Percentiles rank a stretch among this genome's conserved stretches.
Evolutionary conservation across 2,329 filamentous ascomycete species (phyloP).

Genomic region (Pseudogymnoascus sp.): DNA sequence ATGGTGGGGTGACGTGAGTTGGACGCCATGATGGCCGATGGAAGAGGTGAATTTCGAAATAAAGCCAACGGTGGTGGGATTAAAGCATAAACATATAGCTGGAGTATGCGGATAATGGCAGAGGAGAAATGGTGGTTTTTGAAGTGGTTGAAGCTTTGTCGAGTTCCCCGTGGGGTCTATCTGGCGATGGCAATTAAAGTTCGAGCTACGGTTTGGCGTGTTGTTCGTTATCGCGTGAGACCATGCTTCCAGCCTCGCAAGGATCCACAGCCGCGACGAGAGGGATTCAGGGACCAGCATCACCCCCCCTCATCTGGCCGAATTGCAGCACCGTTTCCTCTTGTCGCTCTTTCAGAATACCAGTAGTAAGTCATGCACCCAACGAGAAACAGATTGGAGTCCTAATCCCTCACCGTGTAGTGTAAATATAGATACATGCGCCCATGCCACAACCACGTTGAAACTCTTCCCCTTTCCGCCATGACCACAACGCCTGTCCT

Average conservation of each 20-base stretch:
- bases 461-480: not conserved
- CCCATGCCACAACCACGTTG: not conserved
- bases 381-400: not conserved
- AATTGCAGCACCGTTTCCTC: not conserved
- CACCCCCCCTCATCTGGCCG: not conserved
- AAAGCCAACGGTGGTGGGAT: not conserved
- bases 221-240: not conserved
- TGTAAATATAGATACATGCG: not conserved
- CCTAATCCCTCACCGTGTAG: not conserved
- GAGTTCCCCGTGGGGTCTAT: not conserved
- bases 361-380: conserved; percentile 1
- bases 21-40: conserved; percentile 12
- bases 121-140: not conserved
- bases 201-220: not conserved
- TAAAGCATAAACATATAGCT: not conserved
- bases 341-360: not conserved
- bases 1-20: conserved; percentile 15
- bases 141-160: not conserved
- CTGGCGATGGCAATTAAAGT: not conserved
- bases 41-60: not conserved
- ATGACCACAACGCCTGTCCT: not conserved
- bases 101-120: not conserved
- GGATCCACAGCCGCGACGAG: not conserved
- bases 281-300: not conserved
- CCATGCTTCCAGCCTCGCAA: not conserved